Percentiles rank a stretch among this genome's conserved stretches.
Evolutionary conservation across 345 rosid genomes (phyloP).

Genomic region (Populus pruinosa): DNA sequence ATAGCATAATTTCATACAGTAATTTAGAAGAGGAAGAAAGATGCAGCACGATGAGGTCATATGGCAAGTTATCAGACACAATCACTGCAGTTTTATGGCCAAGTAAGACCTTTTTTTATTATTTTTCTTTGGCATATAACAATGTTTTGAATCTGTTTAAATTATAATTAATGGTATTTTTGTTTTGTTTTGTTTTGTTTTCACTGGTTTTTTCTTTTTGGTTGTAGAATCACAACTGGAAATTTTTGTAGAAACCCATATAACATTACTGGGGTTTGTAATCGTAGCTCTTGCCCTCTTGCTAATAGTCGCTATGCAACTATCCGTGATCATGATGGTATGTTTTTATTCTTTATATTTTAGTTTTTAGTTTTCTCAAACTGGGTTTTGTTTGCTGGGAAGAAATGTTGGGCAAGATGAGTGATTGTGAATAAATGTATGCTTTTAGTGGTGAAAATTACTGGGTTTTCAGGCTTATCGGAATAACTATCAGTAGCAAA

Average conservation of each 20-base stretch:
- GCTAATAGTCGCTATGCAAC: conserved; percentile 96
- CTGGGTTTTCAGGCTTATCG: not conserved
- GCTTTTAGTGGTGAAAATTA: not conserved
- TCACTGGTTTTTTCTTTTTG: not conserved
- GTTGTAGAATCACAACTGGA: conserved; percentile 72
- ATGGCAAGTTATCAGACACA: conserved; percentile 97
- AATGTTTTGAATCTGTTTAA: not conserved
- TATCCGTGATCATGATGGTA: conserved; percentile 88
- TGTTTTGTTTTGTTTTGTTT: not conserved
- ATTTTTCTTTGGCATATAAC: not conserved
- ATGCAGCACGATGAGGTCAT: conserved; percentile 98
- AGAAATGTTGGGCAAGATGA: not conserved
- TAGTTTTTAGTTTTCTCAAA: not conserved
- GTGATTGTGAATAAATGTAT: not conserved
- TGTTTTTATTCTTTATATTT: not conserved
- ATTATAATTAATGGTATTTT: not conserved
- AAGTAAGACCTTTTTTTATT: conserved; percentile 40
- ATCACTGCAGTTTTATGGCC: conserved; percentile 96
- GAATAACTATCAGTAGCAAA: not conserved
- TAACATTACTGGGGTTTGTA: conserved; percentile 89
- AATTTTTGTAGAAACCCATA: conserved; percentile 92
- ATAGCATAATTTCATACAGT: not conserved
- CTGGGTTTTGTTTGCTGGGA: not conserved
- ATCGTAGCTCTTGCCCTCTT: conserved; percentile 95
- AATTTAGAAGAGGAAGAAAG: conserved; percentile 6